Base-by-base conservation (phyloP, 2,329 filamentous ascomycete species). In the Leptodontidium sp. region DNA sequence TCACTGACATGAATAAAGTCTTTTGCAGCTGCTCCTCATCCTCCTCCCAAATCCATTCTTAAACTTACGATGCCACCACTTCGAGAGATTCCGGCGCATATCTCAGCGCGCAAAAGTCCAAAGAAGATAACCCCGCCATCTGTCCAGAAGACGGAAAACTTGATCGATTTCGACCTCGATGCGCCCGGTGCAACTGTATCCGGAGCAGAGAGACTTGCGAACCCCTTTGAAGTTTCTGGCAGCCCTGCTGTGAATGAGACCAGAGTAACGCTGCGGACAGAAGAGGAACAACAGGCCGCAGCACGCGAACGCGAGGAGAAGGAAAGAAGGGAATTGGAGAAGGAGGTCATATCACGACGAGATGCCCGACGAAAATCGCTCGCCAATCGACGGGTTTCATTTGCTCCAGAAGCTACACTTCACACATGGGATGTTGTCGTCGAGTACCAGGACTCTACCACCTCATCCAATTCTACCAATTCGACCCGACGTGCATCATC, bases 321-420 rank as follows among this genome's bases (percentile, higher is more conserved):
- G 52, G 90, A 90, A 75, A 84, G 84, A 66, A 81, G 82, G 15
- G 84, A 88, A 65, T 77, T 87, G 15, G 87, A 90, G 76, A 89
- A 87, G 73, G 87, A 88, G 58, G 84, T 89, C 61, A 82, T 87
- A 68, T 90, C 95, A 75, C 88, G 94, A 66, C 88, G 94, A 74
- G 96, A 97, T 79, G 94, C 93, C 55, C 90, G 96, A 71, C 88
- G 96, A 74, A 98, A 98, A 79, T 98, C 94, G 21, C 86, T 97
- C 67, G 94, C 95, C 59, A 97, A 96, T 79, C 90, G 96, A 76
- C 90, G 96, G 77, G 96, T 99, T 43, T 98, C 95, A 0, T 99
- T 99, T 80, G 96, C 96, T 4, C 96, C 96, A 0, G 96, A 99
- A 81, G 96, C 96, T 14, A 99, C 96, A 3, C 85, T 99, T 45